phyloP scores from a whole-genome alignment of 768 basidiomycete species.

The Amanita rimosa region DNA sequence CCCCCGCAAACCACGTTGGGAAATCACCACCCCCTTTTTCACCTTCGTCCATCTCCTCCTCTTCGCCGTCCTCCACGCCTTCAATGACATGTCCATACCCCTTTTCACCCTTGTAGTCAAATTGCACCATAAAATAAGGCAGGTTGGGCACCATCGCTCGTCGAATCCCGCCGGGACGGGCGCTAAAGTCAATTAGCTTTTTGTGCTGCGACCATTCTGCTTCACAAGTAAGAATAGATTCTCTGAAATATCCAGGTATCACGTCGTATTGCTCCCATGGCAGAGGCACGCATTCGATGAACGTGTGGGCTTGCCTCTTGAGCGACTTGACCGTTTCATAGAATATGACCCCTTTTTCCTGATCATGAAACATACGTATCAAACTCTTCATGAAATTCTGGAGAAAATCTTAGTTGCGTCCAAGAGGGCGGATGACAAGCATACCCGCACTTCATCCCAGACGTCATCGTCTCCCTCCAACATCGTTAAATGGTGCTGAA shows the following conservation, averaged over 20 bases:
- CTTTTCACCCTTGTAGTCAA: constrained; percentile 95
- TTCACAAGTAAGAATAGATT: constrained; percentile 89
- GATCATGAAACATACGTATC: constrained; percentile 88
- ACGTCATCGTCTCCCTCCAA: constrained; percentile 95
- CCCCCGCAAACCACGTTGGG: constrained; percentile 84
- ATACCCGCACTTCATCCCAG: constrained; percentile 92
- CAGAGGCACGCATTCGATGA: constrained; percentile 88
- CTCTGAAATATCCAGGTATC: constrained; percentile 93
- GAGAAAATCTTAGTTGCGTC: neutral
- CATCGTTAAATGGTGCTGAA: constrained; percentile 86
- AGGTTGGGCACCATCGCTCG: constrained; percentile 93
- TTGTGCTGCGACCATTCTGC: constrained; percentile 98
- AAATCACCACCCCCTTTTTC: constrained; percentile 90
- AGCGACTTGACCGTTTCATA: constrained; percentile 87
- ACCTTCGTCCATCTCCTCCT: constrained; percentile 60
- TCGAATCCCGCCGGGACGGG: constrained; percentile 86
- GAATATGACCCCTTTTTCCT: constrained; percentile 91
- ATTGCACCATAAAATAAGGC: constrained; percentile 98
- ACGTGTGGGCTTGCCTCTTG: constrained; percentile 84
- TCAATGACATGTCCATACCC: constrained; percentile 99
- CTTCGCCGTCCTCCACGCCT: constrained; percentile 55
- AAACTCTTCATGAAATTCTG: constrained; percentile 85
- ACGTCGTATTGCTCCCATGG: constrained; percentile 82
- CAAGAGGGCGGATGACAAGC: constrained; percentile 14
- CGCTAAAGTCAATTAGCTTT: constrained; percentile 89